These are phyloP conservation scores for Wickerhamomyces sydowiorum DNA, from an alignment of 805 yeast species.

Conservation along the genomic window DNA sequence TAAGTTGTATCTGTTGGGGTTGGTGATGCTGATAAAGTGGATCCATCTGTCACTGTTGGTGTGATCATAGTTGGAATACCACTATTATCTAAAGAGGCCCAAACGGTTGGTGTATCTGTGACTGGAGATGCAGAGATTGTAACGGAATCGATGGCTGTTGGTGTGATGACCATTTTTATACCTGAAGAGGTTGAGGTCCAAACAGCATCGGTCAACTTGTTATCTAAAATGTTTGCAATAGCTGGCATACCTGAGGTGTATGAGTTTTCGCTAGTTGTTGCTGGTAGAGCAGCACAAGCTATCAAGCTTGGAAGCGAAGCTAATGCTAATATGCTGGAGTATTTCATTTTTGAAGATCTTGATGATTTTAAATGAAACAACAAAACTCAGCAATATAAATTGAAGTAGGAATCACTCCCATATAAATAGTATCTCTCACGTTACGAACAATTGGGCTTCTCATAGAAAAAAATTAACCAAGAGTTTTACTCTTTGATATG, in stretches of 20 bases:
- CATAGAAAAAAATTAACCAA: background rate
- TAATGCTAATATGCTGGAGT: background rate
- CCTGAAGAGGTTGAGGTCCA: conserved; percentile 33
- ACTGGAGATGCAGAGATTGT: conserved; percentile 36
- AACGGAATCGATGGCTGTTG: conserved; percentile 42
- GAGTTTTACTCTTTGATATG: background rate
- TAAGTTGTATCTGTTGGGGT: conserved; percentile 30
- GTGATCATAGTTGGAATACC: conserved; percentile 39
- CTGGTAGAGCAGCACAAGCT: conserved; percentile 20
- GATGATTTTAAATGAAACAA: background rate
- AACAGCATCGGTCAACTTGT: conserved; percentile 21
- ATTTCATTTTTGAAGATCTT: background rate
- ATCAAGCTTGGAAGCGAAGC: background rate
- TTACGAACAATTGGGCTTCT: too few relatives aligned
- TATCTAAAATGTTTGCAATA: too few relatives aligned
- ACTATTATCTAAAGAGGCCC: conserved; percentile 38
- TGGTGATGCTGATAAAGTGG: conserved; percentile 36
- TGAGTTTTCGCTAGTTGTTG: background rate
- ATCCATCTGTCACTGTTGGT: conserved; percentile 30
- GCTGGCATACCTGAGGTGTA: conserved; percentile 10
- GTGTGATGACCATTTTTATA: conserved; percentile 40
- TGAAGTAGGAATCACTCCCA: background rate
- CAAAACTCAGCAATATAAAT: too few relatives aligned
- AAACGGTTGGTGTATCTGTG: conserved; percentile 29
- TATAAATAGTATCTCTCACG: background rate